Evolutionary conservation across 2,329 filamentous ascomycete genomes (phyloP), one percentile per base, ranked within the genome.

Genomic region (Fusarium nelsonii): DNA sequence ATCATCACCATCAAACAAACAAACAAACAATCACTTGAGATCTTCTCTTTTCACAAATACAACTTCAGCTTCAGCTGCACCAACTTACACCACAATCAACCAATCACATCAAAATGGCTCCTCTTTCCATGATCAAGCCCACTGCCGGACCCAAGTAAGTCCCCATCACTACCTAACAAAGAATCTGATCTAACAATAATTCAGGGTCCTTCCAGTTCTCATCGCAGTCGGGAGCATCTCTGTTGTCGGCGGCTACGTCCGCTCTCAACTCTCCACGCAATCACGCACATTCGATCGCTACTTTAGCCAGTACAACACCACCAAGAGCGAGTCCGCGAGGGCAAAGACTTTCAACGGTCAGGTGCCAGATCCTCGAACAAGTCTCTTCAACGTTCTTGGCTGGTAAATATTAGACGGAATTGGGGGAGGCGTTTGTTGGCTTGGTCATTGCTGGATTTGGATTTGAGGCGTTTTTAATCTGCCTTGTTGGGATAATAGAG

Each of bases 301-400:
- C 37, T 74, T 74, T 44, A 63, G 59, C 23, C 61, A 73, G 20
- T 74, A 74, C 51, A 74, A 74, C 72, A 74, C 43, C 30, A 45
- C 45, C 11, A 52, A 67, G 34, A 74, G 72, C 51, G 72, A 74
- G 18, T 54, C 58, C 15, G 62, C 44, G 46, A 56, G 72, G 33
- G 65, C 57, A 55, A 69, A 68, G 53, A 57, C 70, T 1, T 74
- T 74, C 16, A 20, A 66, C 8, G 72, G 72, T 1, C 59, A 68
- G 46, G 69, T 72, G 4, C 70, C 73, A 14, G 72, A 74, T 32
- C 69, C 69, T 8, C 66, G 72, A 56, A 72, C 70, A 44, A 74
- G 72, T 41, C 39, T 72, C 16, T 74, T 67, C 46, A 74, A 74
- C 52, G 54, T 74, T 33, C 70, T 74, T 16, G 69, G 72, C 50